A percentile compares a stretch with the other conserved stretches of the same genome.
phyloP scores from a whole-genome alignment of 169 alveolate genomes.

The Plasmodium vivax region DNA sequence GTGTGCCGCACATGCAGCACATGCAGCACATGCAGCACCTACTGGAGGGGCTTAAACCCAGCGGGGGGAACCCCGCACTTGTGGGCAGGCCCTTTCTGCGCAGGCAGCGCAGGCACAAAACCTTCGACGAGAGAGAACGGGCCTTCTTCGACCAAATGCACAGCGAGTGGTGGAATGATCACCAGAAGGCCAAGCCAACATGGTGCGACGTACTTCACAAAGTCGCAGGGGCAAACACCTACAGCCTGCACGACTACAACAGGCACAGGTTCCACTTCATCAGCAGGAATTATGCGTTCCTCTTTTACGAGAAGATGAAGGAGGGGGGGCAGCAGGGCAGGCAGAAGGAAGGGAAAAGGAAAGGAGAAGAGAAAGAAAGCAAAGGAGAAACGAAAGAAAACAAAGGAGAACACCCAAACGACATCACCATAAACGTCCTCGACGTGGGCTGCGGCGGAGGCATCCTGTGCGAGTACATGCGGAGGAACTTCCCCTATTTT shows the following conservation, averaged over 20 bases:
- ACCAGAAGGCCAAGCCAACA: neutral
- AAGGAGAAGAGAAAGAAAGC: too few relatives aligned
- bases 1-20: neutral
- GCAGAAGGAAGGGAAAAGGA: neutral
- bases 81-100: neutral
- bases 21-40: neutral
- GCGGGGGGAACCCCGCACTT: neutral
- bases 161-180: constrained; percentile 36
- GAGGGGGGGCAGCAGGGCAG: neutral
- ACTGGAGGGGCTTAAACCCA: neutral
- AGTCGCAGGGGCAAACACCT: constrained; percentile 16
- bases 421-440: constrained; percentile 12
- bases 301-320: constrained; percentile 22
- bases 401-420: too few relatives aligned
- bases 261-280: constrained; percentile 32
- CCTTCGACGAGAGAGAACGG: constrained; percentile 28
- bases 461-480: constrained; percentile 38
- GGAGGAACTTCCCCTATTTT: constrained; percentile 32
- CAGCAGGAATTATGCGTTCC: constrained; percentile 29
- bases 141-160: constrained; percentile 7
- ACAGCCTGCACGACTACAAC: constrained; percentile 59
- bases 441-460: constrained; percentile 70
- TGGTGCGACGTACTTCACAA: constrained; percentile 5
- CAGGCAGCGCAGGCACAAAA: neutral
- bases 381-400: too few relatives aligned